phyloP scores from a whole-genome alignment of 2,329 filamentous ascomycete species.

The Leptographium wingfieldii region DNA sequence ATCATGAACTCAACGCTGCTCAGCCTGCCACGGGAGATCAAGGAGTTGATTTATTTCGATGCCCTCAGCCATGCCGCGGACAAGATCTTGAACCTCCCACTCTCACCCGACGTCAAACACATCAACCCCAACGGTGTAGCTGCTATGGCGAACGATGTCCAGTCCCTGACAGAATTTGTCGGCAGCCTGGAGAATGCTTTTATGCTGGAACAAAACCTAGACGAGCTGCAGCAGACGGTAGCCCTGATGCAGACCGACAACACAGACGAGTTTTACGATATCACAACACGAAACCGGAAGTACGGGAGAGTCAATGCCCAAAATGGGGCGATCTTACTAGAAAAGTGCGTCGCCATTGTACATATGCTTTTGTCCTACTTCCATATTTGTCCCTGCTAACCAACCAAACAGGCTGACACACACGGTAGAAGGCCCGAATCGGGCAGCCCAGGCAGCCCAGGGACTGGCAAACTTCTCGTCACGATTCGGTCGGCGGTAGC shows the following conservation, averaged over 20 bases:
- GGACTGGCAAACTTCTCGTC: conserved; percentile 61
- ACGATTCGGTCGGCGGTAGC: conserved; percentile 47
- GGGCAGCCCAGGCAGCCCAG: conserved; percentile 51
- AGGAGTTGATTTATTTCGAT: conserved; percentile 96
- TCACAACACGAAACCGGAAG: conserved; percentile 78
- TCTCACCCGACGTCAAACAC: conserved; percentile 65
- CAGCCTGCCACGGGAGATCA: conserved; percentile 88
- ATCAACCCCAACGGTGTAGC: conserved; percentile 82
- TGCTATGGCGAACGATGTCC: conserved; percentile 69
- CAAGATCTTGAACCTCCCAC: conserved; percentile 70
- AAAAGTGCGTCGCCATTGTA: conserved; percentile 52
- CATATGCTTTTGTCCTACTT: neutral
- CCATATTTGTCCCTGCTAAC: conserved; percentile 14
- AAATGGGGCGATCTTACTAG: conserved; percentile 78
- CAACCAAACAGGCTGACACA: conserved; percentile 44
- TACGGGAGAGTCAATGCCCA: conserved; percentile 86
- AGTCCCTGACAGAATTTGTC: conserved; percentile 77
- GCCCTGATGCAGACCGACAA: conserved; percentile 78
- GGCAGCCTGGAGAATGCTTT: conserved; percentile 69
- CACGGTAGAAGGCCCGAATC: conserved; percentile 44
- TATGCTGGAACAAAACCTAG: conserved; percentile 79
- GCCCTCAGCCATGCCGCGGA: conserved; percentile 82
- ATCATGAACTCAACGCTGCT: conserved; percentile 94
- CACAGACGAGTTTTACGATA: conserved; percentile 94
- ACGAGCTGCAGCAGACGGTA: conserved; percentile 88